Evolutionary conservation across 257 asterid genomes (phyloP).

Genomic region (Lavandula angustifolia): DNA sequence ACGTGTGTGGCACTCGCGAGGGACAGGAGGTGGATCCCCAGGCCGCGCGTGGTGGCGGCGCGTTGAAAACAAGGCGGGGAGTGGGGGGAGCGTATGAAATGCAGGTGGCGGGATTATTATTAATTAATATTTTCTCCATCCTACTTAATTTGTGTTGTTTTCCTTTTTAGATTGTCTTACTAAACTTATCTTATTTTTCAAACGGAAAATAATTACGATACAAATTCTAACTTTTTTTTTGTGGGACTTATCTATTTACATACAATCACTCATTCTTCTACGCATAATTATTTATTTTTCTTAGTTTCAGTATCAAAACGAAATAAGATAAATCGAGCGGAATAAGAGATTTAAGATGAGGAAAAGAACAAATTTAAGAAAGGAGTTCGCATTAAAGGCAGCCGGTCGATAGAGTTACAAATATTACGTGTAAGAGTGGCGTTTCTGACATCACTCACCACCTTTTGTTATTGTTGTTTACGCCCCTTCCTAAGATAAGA

Average conservation of each 20-base stretch:
- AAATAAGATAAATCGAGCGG: no score
- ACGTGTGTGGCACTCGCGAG: constrained; percentile 15
- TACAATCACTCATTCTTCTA: no score
- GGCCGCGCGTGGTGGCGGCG: constrained; percentile 38
- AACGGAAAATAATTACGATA: no score
- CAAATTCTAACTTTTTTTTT: no score
- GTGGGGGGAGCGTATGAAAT: background rate
- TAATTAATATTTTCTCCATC: no score
- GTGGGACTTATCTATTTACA: no score
- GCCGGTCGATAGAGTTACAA: constrained; percentile 28
- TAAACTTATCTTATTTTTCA: no score
- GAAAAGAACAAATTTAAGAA: background rate
- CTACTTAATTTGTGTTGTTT: no score
- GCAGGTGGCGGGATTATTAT: background rate
- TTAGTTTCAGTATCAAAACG: no score
- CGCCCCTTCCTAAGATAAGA: background rate
- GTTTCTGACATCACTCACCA: constrained; percentile 1
- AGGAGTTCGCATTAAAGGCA: background rate
- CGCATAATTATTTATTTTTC: no score
- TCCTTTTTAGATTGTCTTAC: no score
- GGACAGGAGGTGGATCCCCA: constrained; percentile 23
- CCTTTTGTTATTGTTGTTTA: constrained; percentile 8
- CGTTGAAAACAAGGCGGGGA: constrained; percentile 38
- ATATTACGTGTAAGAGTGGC: constrained; percentile 22
- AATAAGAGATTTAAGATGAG: background rate